These are phyloP conservation scores for Magnaporthiopsis poae DNA, from an alignment of 2,329 filamentous ascomycete species.

Conservation along the genomic window DNA sequence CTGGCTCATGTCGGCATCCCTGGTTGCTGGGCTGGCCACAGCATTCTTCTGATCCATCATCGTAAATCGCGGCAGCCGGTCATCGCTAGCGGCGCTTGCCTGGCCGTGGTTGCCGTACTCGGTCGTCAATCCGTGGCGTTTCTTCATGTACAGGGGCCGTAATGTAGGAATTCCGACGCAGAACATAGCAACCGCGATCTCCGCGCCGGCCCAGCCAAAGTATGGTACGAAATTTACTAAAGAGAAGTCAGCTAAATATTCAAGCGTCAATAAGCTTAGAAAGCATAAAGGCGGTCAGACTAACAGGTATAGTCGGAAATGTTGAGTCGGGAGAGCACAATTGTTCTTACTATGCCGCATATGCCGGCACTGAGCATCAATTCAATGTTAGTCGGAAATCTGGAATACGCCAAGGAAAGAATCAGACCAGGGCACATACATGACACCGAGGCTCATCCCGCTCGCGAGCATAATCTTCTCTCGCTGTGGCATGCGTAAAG, in stretches of 20 bases:
- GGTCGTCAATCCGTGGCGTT: conserved; percentile 24
- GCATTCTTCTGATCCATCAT: conserved; percentile 42
- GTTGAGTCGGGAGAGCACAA: conserved; percentile 18
- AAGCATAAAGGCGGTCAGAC: conserved; percentile 13
- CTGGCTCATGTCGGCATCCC: background rate
- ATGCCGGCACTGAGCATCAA: conserved; percentile 16
- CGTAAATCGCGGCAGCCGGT: conserved; percentile 27
- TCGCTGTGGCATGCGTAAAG: conserved; percentile 32
- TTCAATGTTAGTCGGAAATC: conserved; percentile 10
- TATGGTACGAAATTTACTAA: conserved; percentile 26
- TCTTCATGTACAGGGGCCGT: conserved; percentile 32
- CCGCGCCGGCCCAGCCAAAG: conserved; percentile 29
- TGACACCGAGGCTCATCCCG: conserved; percentile 25
- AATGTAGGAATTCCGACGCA: conserved; percentile 31
- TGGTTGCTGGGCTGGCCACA: background rate
- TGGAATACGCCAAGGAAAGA: background rate
- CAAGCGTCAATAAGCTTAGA: background rate
- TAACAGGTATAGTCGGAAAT: conserved; percentile 21
- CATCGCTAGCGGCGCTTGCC: conserved; percentile 60
- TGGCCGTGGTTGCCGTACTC: conserved; percentile 14
- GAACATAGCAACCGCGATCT: conserved; percentile 29
- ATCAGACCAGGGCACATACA: conserved; percentile 5
- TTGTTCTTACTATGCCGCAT: conserved; percentile 20
- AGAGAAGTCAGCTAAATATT: conserved; percentile 9
- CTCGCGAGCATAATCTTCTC: conserved; percentile 34